phyloP scores from a whole-genome alignment of 768 basidiomycete species.

The Coprinellus micaceus region DNA sequence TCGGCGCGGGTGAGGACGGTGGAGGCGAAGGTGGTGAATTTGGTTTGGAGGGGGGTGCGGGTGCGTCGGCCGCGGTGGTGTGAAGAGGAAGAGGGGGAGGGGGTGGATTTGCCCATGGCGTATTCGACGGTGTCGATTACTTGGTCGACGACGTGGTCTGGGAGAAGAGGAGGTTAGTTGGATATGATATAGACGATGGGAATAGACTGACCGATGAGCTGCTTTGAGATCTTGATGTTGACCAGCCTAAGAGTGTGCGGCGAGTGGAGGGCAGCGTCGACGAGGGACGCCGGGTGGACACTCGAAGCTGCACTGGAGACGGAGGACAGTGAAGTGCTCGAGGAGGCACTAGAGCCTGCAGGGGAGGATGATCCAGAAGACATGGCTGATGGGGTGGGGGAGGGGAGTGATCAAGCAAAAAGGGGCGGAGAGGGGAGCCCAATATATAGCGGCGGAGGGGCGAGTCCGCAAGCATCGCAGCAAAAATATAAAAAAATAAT shows the following conservation, averaged over 20 bases:
- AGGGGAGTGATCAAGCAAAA: not conserved
- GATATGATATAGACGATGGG: not conserved
- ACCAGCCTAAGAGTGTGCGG: constrained; percentile 67
- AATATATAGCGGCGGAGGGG: not conserved
- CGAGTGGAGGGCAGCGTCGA: constrained; percentile 60
- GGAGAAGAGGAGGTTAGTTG: constrained; percentile 7
- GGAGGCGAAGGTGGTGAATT: constrained; percentile 62
- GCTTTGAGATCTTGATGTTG: constrained; percentile 56
- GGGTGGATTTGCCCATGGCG: constrained; percentile 64
- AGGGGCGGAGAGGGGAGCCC: not conserved
- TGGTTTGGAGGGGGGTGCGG: constrained; percentile 48
- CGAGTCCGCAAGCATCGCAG: not conserved
- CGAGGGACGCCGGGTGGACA: constrained; percentile 48
- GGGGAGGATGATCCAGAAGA: not conserved
- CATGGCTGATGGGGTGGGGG: constrained; percentile 18
- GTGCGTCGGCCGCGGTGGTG: constrained; percentile 20
- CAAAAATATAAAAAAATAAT: not conserved
- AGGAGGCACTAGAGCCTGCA: not conserved
- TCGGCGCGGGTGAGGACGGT: constrained; percentile 72
- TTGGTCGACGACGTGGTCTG: constrained; percentile 68
- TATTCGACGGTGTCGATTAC: constrained; percentile 73
- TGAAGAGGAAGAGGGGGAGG: constrained; percentile 45
- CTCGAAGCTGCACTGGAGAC: constrained; percentile 20
- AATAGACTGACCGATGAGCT: constrained; percentile 57
- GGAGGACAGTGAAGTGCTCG: constrained; percentile 10